These are phyloP conservation scores for Gossypium trilobum DNA, from an alignment of 441 rosid species.

Conservation along the genomic window DNA sequence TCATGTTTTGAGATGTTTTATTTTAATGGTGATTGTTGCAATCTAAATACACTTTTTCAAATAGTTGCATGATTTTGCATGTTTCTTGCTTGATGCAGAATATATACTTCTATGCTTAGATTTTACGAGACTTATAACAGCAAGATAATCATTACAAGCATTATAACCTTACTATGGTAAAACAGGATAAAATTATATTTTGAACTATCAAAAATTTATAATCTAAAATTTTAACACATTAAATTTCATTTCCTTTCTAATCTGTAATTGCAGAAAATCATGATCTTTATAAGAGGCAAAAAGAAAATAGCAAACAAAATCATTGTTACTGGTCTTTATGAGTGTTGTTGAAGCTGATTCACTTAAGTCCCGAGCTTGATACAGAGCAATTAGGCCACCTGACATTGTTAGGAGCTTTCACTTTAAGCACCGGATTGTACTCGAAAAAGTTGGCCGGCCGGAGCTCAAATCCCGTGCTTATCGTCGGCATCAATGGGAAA, in stretches of 20 bases:
- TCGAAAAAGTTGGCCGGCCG: constrained; percentile 48
- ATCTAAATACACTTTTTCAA: not conserved
- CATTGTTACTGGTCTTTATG: not conserved
- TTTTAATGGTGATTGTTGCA: not conserved
- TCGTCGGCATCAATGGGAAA: constrained; percentile 50
- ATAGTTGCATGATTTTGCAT: not conserved
- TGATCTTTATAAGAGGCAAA: not conserved
- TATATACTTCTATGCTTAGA: no score
- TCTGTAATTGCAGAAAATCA: not conserved
- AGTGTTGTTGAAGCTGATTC: not conserved
- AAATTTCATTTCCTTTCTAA: not conserved
- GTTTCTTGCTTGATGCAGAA: no score
- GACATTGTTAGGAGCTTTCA: not conserved
- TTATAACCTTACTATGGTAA: no score
- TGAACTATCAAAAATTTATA: no score
- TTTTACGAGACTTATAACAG: no score
- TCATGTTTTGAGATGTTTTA: not conserved
- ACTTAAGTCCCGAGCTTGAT: not conserved
- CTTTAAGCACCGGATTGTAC: constrained; percentile 40
- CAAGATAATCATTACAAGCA: no score
- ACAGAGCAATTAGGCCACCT: constrained; percentile 6
- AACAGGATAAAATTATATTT: no score
- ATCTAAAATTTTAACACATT: no score
- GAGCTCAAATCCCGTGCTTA: constrained; percentile 41
- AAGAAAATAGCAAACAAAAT: not conserved